A percentile compares a stretch with the other conserved stretches of the same genome.
Evolutionary conservation across 345 rosid genomes (phyloP).

Genomic region (Balakata baccata): DNA sequence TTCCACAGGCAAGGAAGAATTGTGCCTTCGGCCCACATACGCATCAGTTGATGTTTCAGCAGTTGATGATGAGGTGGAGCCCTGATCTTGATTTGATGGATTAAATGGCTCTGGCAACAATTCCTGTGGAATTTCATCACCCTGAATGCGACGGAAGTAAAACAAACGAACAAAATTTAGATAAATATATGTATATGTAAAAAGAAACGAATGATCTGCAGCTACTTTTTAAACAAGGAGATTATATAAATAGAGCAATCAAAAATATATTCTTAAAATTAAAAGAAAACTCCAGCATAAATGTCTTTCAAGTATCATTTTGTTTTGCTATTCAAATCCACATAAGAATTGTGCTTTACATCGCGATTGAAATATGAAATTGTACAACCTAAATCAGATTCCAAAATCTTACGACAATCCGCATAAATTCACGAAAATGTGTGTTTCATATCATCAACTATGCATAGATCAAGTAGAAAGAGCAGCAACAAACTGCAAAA

Average conservation of each 20-base stretch:
- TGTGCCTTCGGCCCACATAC: too few species aligned
- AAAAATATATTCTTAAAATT: neutral
- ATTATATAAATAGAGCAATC: neutral
- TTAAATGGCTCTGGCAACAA: conserved; percentile 70
- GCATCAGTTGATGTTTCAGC: conserved; percentile 9
- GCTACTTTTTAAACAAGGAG: neutral
- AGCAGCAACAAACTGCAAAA: neutral
- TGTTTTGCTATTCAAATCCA: too few species aligned
- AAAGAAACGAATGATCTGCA: neutral
- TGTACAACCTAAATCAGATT: neutral
- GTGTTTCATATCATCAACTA: neutral
- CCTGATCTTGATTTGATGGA: conserved; percentile 22
- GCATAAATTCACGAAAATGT: neutral
- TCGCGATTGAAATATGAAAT: too few species aligned
- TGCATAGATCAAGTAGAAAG: neutral
- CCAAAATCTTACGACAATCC: neutral
- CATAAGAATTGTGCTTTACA: neutral
- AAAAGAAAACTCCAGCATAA: too few species aligned
- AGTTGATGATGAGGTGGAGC: conserved; percentile 15
- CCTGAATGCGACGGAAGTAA: conserved; percentile 39
- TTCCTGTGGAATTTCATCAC: conserved; percentile 71
- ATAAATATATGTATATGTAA: neutral
- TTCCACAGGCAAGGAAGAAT: neutral
- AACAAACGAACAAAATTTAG: too few species aligned
- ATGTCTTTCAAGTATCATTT: too few species aligned